Evolutionary conservation across 345 rosid genomes (phyloP).

Genomic region (Camelina laxa): DNA sequence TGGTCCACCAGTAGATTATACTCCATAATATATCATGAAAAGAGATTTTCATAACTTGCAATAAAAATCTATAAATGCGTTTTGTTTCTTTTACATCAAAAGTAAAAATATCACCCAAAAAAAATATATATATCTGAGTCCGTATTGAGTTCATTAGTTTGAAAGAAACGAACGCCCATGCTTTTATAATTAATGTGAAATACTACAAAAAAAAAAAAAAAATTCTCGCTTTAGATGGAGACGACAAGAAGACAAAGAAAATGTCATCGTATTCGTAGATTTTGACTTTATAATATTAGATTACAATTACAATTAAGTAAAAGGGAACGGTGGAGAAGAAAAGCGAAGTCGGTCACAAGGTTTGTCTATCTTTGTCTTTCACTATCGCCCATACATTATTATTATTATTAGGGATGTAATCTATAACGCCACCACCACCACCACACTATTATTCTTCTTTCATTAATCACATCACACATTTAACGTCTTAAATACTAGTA

Average conservation of each 20-base stretch:
- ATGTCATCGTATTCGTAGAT: slow-evolving; percentile 8
- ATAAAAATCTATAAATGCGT: not conserved
- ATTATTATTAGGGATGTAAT: too few species aligned
- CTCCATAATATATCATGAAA: slow-evolving; percentile 20
- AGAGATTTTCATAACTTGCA: not conserved
- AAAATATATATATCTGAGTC: not conserved
- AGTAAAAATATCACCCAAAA: not conserved
- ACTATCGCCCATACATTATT: slow-evolving; percentile 42
- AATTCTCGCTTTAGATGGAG: not conserved
- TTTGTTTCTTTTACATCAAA: not conserved
- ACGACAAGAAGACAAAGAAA: not conserved
- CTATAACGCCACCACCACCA: too few species aligned
- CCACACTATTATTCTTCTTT: not conserved
- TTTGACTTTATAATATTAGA: not conserved
- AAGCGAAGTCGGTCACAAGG: not conserved
- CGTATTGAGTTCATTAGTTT: not conserved
- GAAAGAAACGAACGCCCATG: slow-evolving; percentile 1
- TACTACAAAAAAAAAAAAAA: too few species aligned
- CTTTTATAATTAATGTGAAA: not conserved
- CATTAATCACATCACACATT: not conserved
- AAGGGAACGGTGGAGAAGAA: slow-evolving; percentile 26
- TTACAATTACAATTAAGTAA: slow-evolving; percentile 11
- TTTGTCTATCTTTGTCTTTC: slow-evolving; percentile 32
- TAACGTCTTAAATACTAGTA: too few species aligned
- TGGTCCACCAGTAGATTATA: slow-evolving; percentile 17